A percentile compares a stretch with the other conserved stretches of the same genome.
Evolutionary conservation across 352 stramenopile genomes (phyloP).

Genomic region (Phytophthora boehmeriae): DNA sequence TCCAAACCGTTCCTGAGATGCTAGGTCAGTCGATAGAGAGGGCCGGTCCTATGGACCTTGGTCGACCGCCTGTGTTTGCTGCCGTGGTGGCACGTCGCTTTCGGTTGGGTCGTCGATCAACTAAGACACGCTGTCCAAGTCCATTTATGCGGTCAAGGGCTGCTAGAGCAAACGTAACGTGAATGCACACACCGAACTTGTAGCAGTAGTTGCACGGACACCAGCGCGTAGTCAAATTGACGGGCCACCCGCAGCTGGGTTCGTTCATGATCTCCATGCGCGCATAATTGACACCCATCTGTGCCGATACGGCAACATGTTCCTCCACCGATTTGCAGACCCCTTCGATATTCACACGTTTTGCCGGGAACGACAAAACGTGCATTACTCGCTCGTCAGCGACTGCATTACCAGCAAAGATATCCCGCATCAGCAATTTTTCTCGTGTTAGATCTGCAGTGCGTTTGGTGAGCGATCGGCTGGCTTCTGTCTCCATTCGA

Average conservation of each 20-base stretch:
- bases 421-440: too few species aligned
- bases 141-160: conserved; percentile 1
- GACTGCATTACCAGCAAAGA: too few species aligned
- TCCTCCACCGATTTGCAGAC: conserved; percentile 1
- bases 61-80: too few species aligned
- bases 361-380: not conserved
- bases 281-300: conserved; percentile 16
- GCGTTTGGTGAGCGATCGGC: too few species aligned
- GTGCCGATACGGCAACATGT: conserved; percentile 5
- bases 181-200: not conserved
- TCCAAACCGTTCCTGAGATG: too few species aligned
- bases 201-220: conserved; percentile 9
- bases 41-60: too few species aligned
- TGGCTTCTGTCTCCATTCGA: not conserved
- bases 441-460: too few species aligned
- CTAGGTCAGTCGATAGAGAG: too few species aligned
- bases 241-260: not conserved
- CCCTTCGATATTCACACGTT: not conserved
- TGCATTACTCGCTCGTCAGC: too few species aligned
- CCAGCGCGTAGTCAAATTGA: not conserved
- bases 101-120: not conserved
- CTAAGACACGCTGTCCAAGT: not conserved
- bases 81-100: not conserved
- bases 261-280: conserved; percentile 4
- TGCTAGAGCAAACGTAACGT: not conserved